Conservation (phyloP, 2,329 filamentous ascomycete genomes). For the Xylariaceae sp. region DNA sequence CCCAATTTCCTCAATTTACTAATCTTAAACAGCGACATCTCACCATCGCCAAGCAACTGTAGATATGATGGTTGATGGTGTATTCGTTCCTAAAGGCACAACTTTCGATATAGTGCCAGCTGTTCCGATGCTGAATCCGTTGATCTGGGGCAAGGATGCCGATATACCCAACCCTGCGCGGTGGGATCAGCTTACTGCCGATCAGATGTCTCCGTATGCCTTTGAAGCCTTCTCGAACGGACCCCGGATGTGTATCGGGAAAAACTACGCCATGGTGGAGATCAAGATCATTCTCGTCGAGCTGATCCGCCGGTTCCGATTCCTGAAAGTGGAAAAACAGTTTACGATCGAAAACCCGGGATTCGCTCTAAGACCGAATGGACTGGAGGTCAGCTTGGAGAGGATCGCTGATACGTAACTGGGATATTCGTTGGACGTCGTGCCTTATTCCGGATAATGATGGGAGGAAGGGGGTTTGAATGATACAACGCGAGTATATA, state of each 20-base stretch:
- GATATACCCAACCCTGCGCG: slow-evolving; percentile 42
- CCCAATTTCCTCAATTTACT: slow-evolving; percentile 4
- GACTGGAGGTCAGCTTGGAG: slow-evolving; percentile 13
- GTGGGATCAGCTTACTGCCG: slow-evolving; percentile 36
- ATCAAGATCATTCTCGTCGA: slow-evolving; percentile 25
- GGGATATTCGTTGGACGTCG: no score
- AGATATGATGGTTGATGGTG: slow-evolving; percentile 39
- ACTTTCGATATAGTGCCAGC: slow-evolving; percentile 40
- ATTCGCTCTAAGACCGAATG: slow-evolving; percentile 14
- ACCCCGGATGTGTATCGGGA: slow-evolving; percentile 26
- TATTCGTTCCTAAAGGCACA: slow-evolving; percentile 41
- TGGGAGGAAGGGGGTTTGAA: not conserved
- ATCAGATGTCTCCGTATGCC: slow-evolving; percentile 34
- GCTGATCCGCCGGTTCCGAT: slow-evolving; percentile 15
- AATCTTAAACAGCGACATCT: slow-evolving; percentile 27
- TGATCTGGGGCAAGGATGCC: slow-evolving; percentile 43
- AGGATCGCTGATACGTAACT: slow-evolving; percentile 1
- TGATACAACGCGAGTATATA: not conserved
- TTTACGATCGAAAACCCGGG: slow-evolving; percentile 22
- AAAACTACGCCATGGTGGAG: slow-evolving; percentile 20
- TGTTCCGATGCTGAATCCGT: slow-evolving; percentile 40
- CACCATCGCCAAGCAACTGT: slow-evolving; percentile 36
- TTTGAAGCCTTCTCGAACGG: slow-evolving; percentile 34
- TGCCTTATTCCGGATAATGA: not conserved
- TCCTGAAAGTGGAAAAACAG: slow-evolving; percentile 11